Evolutionary conservation across 306 rosid species (phyloP).

Genomic region (Urtica urens): DNA sequence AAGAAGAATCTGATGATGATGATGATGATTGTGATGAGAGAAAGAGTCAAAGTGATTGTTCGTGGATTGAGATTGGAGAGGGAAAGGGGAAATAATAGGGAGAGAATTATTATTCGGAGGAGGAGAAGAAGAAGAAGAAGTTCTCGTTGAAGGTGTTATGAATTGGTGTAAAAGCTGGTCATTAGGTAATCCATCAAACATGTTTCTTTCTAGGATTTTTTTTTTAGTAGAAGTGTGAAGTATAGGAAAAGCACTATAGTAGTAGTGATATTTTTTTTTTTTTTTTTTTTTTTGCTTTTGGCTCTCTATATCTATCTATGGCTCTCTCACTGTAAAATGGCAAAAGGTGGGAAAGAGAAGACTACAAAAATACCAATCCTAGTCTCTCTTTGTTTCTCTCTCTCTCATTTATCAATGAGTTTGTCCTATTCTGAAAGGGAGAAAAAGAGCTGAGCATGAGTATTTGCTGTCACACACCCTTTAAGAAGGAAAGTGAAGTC

Average conservation of each 20-base stretch:
- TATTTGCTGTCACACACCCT: conserved; percentile 52
- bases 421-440: conserved; percentile 52
- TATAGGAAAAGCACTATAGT: conserved; percentile 18
- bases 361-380: conserved; percentile 29
- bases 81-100: conserved; percentile 35
- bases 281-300: conserved; percentile 5
- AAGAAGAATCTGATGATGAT: conserved; percentile 6
- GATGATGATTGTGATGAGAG: background rate
- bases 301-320: conserved; percentile 20
- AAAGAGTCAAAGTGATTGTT: conserved; percentile 15
- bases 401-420: conserved; percentile 47
- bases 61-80: conserved; percentile 23
- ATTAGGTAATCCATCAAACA: conserved; percentile 82
- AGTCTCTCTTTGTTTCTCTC: conserved; percentile 13
- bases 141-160: conserved; percentile 49
- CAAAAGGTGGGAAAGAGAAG: conserved; percentile 31
- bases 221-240: conserved; percentile 14
- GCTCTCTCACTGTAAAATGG: conserved; percentile 36
- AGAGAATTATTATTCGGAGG: conserved; percentile 41
- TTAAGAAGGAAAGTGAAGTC: conserved; percentile 75
- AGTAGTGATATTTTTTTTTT: background rate
- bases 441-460: conserved; percentile 37
- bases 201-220: conserved; percentile 31
- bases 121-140: conserved; percentile 15
- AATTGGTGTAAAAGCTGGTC: conserved; percentile 89